Percentiles rank a stretch among this genome's conserved stretches.
Conservation (phyloP, 768 basidiomycete species). For the Rhizopogon rudus region DNA sequence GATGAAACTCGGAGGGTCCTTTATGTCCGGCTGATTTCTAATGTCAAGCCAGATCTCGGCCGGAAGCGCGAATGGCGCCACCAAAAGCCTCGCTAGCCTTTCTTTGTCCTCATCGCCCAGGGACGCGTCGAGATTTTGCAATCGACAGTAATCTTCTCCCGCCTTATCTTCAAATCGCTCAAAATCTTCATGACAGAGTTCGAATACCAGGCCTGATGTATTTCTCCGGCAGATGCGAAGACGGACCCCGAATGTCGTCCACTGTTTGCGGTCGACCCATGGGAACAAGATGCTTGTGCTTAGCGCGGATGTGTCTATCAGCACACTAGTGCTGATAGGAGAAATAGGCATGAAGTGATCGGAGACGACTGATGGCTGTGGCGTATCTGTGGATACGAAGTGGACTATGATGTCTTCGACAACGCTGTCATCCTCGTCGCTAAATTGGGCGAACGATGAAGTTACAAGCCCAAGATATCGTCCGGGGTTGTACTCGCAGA, state of each 20-base stretch:
- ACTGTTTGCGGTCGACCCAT: slow-evolving; percentile 12
- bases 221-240: slow-evolving; percentile 11
- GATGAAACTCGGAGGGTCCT: slow-evolving; percentile 11
- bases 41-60: slow-evolving; percentile 24
- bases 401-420: slow-evolving; percentile 15
- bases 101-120: slow-evolving; percentile 2
- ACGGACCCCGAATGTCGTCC: slow-evolving; percentile 21
- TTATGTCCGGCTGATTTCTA: slow-evolving; percentile 8
- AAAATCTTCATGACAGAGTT: slow-evolving; percentile 17
- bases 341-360: slow-evolving; percentile 1
- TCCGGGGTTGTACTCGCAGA: slow-evolving; percentile 5
- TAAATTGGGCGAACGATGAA: slow-evolving; percentile 3
- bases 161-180: slow-evolving; percentile 13
- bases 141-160: slow-evolving; percentile 1
- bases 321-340: not conserved
- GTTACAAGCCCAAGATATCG: slow-evolving; percentile 22
- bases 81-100: slow-evolving; percentile 5
- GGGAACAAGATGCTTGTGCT: slow-evolving; percentile 19
- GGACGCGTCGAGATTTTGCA: not conserved
- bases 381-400: slow-evolving; percentile 12
- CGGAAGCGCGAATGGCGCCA: slow-evolving; percentile 12
- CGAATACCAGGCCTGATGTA: slow-evolving; percentile 16
- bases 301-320: not conserved
- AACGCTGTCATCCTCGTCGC: slow-evolving; percentile 5
- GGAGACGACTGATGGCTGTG: not conserved